A percentile compares a stretch with the other conserved stretches of the same genome.
These are phyloP conservation scores for Artemisia argyi DNA, from an alignment of 129 eudicot genomes.

Conservation along the genomic window DNA sequence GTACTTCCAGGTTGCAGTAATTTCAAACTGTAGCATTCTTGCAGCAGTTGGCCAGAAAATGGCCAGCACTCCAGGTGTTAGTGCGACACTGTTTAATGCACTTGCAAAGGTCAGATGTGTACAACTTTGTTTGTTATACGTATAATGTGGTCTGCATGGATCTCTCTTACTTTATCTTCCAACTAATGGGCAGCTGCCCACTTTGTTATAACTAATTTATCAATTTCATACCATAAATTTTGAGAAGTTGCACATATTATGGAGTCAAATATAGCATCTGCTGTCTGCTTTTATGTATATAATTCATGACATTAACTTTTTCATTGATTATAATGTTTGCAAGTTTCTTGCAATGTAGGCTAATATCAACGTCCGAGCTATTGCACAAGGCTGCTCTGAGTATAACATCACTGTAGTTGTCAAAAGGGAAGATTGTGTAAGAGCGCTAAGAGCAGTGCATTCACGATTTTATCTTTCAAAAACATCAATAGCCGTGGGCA, in stretches of 20 bases:
- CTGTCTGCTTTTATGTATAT: not conserved
- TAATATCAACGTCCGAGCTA: slow-evolving; percentile 86
- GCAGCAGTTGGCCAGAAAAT: slow-evolving; percentile 98
- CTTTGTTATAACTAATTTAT: too few relatives aligned
- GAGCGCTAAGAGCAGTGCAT: slow-evolving; percentile 93
- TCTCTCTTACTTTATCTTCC: not conserved
- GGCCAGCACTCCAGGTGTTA: slow-evolving; percentile 99
- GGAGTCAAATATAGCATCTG: not conserved
- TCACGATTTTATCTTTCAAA: slow-evolving; percentile 94
- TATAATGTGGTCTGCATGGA: slow-evolving; percentile 16
- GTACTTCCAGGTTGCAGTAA: slow-evolving; percentile 68
- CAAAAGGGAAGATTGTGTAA: slow-evolving; percentile 89
- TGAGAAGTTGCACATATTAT: too few relatives aligned
- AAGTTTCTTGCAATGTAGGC: slow-evolving; percentile 57
- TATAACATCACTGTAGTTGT: slow-evolving; percentile 93
- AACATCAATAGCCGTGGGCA: slow-evolving; percentile 93
- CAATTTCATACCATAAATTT: too few relatives aligned
- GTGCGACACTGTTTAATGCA: slow-evolving; percentile 94
- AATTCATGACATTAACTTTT: not conserved
- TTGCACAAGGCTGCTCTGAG: slow-evolving; percentile 99
- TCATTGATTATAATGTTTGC: not conserved
- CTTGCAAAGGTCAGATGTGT: slow-evolving; percentile 73
- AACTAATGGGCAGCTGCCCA: not conserved
- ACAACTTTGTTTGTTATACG: slow-evolving; percentile 11
- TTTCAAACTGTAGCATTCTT: slow-evolving; percentile 94